phyloP scores from a whole-genome alignment of 1,139 yeast genomes.

The Saccharomycopsis hybrid region DNA sequence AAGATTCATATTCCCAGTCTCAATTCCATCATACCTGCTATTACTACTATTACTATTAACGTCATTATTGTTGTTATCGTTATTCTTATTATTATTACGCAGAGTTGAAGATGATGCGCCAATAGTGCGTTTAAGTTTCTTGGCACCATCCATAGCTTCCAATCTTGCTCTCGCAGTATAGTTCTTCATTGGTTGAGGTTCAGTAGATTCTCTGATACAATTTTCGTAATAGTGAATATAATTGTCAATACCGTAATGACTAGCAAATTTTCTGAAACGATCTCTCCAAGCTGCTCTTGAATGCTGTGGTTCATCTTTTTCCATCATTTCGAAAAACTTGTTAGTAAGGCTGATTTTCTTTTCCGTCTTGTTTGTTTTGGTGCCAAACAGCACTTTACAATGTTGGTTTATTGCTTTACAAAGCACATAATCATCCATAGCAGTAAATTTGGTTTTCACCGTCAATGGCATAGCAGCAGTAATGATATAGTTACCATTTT shows the following conservation, averaged over 20 bases:
- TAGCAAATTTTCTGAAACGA: constrained; percentile 61
- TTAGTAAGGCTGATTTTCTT: constrained; percentile 18
- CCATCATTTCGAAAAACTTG: constrained; percentile 42
- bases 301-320: constrained; percentile 43
- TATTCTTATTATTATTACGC: too few species aligned
- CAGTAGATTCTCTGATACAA: constrained; percentile 32
- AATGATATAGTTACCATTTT: constrained; percentile 37
- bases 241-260: constrained; percentile 51
- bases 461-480: constrained; percentile 48
- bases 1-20: too few species aligned
- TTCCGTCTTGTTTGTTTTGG: constrained; percentile 22
- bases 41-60: not conserved
- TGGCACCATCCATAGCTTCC: not conserved
- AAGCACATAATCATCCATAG: constrained; percentile 58
- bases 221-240: constrained; percentile 51
- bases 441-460: constrained; percentile 56
- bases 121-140: too few species aligned
- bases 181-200: constrained; percentile 51
- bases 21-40: not conserved
- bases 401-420: constrained; percentile 40
- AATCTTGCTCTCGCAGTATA: constrained; percentile 27
- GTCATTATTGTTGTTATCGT: not conserved
- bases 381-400: constrained; percentile 10
- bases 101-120: too few species aligned
- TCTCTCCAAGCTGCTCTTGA: constrained; percentile 72